phyloP scores from a whole-genome alignment of 176 grass and related monocot genomes.

The Carex scoparia region DNA sequence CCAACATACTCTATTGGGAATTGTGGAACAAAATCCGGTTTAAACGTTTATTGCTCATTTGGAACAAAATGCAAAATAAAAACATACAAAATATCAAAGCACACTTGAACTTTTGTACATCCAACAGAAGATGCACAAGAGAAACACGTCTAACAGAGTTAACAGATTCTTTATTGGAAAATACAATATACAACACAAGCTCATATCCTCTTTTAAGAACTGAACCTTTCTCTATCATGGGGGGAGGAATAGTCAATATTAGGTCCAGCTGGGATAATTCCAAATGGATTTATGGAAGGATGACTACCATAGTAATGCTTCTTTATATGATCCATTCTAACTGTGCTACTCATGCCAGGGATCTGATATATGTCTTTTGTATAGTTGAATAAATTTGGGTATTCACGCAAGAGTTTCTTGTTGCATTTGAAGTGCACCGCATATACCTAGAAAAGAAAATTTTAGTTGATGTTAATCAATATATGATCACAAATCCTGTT shows the following conservation, averaged over 20 bases:
- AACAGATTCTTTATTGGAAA: constrained; percentile 11
- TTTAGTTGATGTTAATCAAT: background rate
- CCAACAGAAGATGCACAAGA: background rate
- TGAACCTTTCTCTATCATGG: constrained; percentile 69
- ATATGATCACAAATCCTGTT: background rate
- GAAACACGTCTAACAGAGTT: background rate
- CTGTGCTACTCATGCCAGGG: constrained; percentile 59
- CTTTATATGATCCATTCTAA: constrained; percentile 77
- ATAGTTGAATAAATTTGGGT: constrained; percentile 88
- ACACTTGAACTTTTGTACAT: background rate
- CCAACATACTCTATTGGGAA: background rate
- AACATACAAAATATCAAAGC: background rate
- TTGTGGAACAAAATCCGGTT: background rate
- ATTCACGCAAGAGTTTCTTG: constrained; percentile 79
- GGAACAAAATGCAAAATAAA: background rate
- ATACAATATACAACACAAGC: background rate
- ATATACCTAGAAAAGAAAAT: constrained; percentile 53
- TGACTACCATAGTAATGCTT: constrained; percentile 97
- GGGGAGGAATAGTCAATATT: constrained; percentile 67
- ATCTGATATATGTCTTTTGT: constrained; percentile 91
- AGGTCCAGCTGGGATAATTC: constrained; percentile 69
- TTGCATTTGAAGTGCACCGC: constrained; percentile 94
- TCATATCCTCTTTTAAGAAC: constrained; percentile 14
- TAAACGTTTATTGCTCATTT: background rate
- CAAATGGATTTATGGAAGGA: constrained; percentile 64